phyloP scores from a whole-genome alignment of 2,329 filamentous ascomycete genomes.

The Fusarium mangiferae region DNA sequence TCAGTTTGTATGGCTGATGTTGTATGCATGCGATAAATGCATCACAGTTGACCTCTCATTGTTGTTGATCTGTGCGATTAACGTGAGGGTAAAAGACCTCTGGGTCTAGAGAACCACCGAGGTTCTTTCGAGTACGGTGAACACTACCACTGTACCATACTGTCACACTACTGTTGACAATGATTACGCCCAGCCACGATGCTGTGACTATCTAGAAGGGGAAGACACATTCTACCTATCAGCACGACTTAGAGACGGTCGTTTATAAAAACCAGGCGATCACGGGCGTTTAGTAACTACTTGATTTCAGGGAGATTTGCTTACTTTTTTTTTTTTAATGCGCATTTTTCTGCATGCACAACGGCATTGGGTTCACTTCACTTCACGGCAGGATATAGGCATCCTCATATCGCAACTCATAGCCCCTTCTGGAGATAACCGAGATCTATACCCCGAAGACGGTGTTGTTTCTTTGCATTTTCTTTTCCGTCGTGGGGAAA shows the following conservation, averaged over 20 bases:
- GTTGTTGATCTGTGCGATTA: background rate
- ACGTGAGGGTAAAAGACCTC: background rate
- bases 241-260: background rate
- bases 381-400: constrained; percentile 16
- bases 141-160: constrained; percentile 4
- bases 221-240: background rate
- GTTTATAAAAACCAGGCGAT: background rate
- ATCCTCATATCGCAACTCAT: constrained; percentile 1
- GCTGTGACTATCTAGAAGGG: background rate
- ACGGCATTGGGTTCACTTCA: constrained; percentile 16
- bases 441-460: constrained; percentile 6
- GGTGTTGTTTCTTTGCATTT: constrained; percentile 26
- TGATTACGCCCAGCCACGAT: background rate
- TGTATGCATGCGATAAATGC: constrained; percentile 58
- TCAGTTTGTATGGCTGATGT: constrained; percentile 60
- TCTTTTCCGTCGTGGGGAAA: constrained; percentile 13
- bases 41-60: background rate
- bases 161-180: constrained; percentile 13
- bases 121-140: constrained; percentile 15
- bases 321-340: constrained; percentile 20
- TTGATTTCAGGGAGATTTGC: constrained; percentile 14
- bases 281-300: constrained; percentile 11
- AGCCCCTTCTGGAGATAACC: constrained; percentile 22
- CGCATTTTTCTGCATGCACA: constrained; percentile 6
- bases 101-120: background rate